phyloP scores from a whole-genome alignment of 202 grass and related monocot species.

The Digitaria exilis region DNA sequence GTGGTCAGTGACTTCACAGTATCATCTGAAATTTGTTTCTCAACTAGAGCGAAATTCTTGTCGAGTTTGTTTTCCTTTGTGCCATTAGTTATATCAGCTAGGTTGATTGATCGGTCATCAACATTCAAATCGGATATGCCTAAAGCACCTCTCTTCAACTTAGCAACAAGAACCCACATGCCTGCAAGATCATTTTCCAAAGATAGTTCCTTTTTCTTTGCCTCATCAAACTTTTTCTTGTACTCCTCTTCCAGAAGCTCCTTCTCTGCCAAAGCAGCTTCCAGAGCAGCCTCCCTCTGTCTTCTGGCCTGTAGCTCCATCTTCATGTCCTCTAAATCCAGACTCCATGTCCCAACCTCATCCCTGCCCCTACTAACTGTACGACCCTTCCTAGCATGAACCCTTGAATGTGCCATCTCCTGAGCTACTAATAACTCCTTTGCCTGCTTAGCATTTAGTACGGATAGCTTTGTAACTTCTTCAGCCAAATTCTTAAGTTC shows the following conservation, averaged over 20 bases:
- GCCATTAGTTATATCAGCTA: slow-evolving; percentile 69
- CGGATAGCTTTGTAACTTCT: slow-evolving; percentile 88
- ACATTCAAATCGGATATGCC: slow-evolving; percentile 68
- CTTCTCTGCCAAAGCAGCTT: slow-evolving; percentile 80
- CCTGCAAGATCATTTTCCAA: slow-evolving; percentile 96
- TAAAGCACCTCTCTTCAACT: slow-evolving; percentile 77
- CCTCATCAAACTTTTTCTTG: slow-evolving; percentile 88
- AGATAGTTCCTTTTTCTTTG: slow-evolving; percentile 86
- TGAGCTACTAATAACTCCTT: slow-evolving; percentile 75
- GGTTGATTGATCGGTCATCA: slow-evolving; percentile 65
- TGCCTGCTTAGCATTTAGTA: slow-evolving; percentile 77
- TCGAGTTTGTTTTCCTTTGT: slow-evolving; percentile 67
- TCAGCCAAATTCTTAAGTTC: slow-evolving; percentile 96
- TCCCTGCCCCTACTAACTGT: slow-evolving; percentile 63
- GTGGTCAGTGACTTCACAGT: slow-evolving; percentile 51
- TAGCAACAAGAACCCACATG: slow-evolving; percentile 99
- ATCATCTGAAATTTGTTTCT: slow-evolving; percentile 62
- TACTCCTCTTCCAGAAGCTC: slow-evolving; percentile 88
- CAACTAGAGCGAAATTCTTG: slow-evolving; percentile 41
- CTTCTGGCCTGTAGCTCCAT: slow-evolving; percentile 71
- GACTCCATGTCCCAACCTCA: slow-evolving; percentile 66
- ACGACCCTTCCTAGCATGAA: slow-evolving; percentile 64
- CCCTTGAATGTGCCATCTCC: slow-evolving; percentile 58
- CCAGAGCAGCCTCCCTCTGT: slow-evolving; percentile 81
- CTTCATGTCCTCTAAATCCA: slow-evolving; percentile 87